A percentile compares a stretch with the other conserved stretches of the same genome.
Evolutionary conservation across 768 basidiomycete species (phyloP).

Genomic region (Cyclocybe aegerita): DNA sequence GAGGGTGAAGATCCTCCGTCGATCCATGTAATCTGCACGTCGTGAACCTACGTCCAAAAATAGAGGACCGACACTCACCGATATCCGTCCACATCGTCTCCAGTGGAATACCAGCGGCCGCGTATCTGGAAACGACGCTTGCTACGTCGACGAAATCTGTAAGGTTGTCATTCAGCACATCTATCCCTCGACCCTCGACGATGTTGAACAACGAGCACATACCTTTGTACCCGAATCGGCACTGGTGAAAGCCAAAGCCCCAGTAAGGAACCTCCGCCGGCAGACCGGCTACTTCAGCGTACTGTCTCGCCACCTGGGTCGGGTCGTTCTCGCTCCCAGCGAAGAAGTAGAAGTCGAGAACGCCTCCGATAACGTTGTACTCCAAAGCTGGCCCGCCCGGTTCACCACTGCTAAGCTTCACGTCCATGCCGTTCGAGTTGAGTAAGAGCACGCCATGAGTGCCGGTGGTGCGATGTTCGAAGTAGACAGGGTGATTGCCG

Average conservation of each 20-base stretch:
- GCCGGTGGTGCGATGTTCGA: slow-evolving; percentile 63
- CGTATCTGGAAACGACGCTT: slow-evolving; percentile 60
- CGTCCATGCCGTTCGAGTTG: slow-evolving; percentile 76
- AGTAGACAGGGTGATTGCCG: slow-evolving; percentile 72
- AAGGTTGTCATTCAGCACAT: background rate
- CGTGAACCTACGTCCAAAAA: background rate
- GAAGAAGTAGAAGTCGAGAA: slow-evolving; percentile 79
- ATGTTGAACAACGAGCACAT: slow-evolving; percentile 9
- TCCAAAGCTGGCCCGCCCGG: slow-evolving; percentile 47
- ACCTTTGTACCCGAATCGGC: slow-evolving; percentile 69
- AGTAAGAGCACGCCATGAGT: slow-evolving; percentile 72
- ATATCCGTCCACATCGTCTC: slow-evolving; percentile 85
- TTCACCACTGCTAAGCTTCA: slow-evolving; percentile 55
- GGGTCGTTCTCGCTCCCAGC: slow-evolving; percentile 64
- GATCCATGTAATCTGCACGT: slow-evolving; percentile 62
- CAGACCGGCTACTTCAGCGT: slow-evolving; percentile 61
- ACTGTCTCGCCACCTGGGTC: slow-evolving; percentile 60
- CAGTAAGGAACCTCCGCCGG: slow-evolving; percentile 78
- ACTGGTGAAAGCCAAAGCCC: slow-evolving; percentile 73
- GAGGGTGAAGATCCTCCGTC: slow-evolving; percentile 66
- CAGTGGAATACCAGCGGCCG: slow-evolving; percentile 59
- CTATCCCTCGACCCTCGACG: background rate
- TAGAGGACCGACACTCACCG: slow-evolving; percentile 30
- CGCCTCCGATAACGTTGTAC: slow-evolving; percentile 77
- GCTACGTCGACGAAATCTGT: slow-evolving; percentile 64